A percentile compares a stretch with the other conserved stretches of the same genome.
Conservation (phyloP, 768 basidiomycete species). For the Inosperma sp. region DNA sequence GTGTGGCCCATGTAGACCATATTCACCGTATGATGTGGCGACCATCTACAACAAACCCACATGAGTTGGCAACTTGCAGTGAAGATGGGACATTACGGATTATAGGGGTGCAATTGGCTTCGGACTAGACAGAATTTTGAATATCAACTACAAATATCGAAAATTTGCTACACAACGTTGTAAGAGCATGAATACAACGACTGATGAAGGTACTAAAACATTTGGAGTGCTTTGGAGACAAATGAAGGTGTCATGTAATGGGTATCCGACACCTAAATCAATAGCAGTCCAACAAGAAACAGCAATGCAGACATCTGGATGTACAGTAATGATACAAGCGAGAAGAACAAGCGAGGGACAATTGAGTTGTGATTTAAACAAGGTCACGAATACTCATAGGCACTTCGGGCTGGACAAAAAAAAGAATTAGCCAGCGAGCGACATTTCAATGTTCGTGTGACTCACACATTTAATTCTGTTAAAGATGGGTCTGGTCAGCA, state of each 20-base stretch:
- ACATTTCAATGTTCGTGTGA: conserved; percentile 11
- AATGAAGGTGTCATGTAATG: conserved; percentile 45
- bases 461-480: conserved; percentile 85
- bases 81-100: conserved; percentile 91
- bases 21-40: conserved; percentile 83
- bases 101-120: conserved; percentile 32
- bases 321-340: conserved; percentile 79
- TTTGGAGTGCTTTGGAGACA: conserved; percentile 35
- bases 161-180: conserved; percentile 65
- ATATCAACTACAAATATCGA: conserved; percentile 34
- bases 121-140: not conserved
- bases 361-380: conserved; percentile 59
- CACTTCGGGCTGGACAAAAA: conserved; percentile 70
- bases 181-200: conserved; percentile 40
- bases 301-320: conserved; percentile 37
- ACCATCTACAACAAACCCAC: conserved; percentile 34
- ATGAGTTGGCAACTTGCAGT: conserved; percentile 78
- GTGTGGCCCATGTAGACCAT: conserved; percentile 70
- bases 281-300: conserved; percentile 44
- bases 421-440: conserved; percentile 19
- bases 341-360: conserved; percentile 44
- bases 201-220: conserved; percentile 62
- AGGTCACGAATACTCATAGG: conserved; percentile 87
- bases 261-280: conserved; percentile 67
- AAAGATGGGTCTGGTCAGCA: conserved; percentile 6